phyloP scores from a whole-genome alignment of 176 grass and related monocot species.

The Rhynchospora pubera region DNA sequence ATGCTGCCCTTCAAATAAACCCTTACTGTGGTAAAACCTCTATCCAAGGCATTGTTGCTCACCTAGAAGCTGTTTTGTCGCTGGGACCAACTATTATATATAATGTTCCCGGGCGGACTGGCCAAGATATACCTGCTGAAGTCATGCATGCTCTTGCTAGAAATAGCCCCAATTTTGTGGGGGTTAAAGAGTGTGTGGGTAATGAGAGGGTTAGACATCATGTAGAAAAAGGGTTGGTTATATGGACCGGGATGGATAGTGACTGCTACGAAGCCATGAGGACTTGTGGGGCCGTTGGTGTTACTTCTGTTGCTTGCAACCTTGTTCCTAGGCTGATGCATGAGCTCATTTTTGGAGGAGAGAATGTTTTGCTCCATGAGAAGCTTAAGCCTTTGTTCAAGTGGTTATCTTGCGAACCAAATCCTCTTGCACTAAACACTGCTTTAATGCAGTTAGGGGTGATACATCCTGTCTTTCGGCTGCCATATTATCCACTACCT shows the following conservation, averaged over 20 bases:
- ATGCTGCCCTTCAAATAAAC: constrained; percentile 95
- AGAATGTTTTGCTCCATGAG: constrained; percentile 39
- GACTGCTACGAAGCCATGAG: constrained; percentile 81
- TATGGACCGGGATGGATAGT: constrained; percentile 74
- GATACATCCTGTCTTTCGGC: constrained; percentile 55
- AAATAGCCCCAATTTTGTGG: constrained; percentile 51
- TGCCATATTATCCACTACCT: constrained; percentile 73
- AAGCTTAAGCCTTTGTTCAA: constrained; percentile 63
- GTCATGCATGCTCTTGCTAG: constrained; percentile 45
- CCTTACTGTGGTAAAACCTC: constrained; percentile 97
- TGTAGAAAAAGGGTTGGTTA: constrained; percentile 50
- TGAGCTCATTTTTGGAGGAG: constrained; percentile 50
- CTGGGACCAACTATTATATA: constrained; percentile 91
- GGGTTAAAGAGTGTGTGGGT: constrained; percentile 79
- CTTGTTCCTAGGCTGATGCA: constrained; percentile 74
- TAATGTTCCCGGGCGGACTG: constrained; percentile 64
- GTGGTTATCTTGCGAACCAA: constrained; percentile 74
- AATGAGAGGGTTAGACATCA: constrained; percentile 61
- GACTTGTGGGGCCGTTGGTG: constrained; percentile 57
- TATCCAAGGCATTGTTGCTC: constrained; percentile 48
- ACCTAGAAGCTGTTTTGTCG: constrained; percentile 66
- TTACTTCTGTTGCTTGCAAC: constrained; percentile 71
- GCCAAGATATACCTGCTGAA: constrained; percentile 69
- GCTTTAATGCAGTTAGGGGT: constrained; percentile 73
- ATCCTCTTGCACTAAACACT: constrained; percentile 76